Evolutionary conservation across 345 rosid genomes (phyloP).

Genomic region (Eucalyptus cloeziana): DNA sequence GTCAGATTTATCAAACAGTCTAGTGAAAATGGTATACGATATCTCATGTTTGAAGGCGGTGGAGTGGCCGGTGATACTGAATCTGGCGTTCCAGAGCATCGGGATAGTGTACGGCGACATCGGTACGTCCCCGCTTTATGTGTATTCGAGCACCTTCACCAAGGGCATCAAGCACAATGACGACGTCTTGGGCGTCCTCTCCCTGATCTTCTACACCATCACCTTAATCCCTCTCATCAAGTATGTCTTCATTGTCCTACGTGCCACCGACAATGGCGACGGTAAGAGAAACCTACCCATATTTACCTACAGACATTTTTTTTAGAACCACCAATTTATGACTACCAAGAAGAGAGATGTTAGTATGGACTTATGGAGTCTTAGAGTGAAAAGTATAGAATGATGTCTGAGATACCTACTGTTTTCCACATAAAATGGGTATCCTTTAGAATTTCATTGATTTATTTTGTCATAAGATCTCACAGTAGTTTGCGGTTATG

Average conservation of each 20-base stretch:
- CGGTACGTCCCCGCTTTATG: slow-evolving; percentile 54
- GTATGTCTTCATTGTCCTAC: slow-evolving; percentile 38
- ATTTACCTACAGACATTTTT: not conserved
- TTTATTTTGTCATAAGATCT: not conserved
- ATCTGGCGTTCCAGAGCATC: slow-evolving; percentile 47
- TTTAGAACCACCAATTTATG: not conserved
- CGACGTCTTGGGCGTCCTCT: slow-evolving; percentile 42
- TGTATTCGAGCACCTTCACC: slow-evolving; percentile 18
- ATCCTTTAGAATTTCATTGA: not conserved
- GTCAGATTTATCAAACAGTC: not conserved
- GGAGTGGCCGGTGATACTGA: slow-evolving; percentile 22
- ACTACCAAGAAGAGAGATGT: not conserved
- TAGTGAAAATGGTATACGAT: not conserved
- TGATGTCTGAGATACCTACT: not conserved
- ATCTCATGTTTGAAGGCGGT: not conserved
- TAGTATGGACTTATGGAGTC: not conserved
- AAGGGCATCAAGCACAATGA: slow-evolving; percentile 24
- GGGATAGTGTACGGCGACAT: slow-evolving; percentile 52
- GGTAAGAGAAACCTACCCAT: slow-evolving; percentile 2
- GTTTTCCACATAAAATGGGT: not conserved
- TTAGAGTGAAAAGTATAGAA: not conserved
- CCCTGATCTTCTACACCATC: slow-evolving; percentile 40
- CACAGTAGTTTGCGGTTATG: not conserved
- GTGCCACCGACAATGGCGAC: slow-evolving; percentile 49
- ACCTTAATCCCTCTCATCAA: slow-evolving; percentile 43